A percentile compares a stretch with the other conserved stretches of the same genome.
Evolutionary conservation across 371 early-diverging fungal genomes (phyloP).

Genomic region (Capillidium heterosporum): DNA sequence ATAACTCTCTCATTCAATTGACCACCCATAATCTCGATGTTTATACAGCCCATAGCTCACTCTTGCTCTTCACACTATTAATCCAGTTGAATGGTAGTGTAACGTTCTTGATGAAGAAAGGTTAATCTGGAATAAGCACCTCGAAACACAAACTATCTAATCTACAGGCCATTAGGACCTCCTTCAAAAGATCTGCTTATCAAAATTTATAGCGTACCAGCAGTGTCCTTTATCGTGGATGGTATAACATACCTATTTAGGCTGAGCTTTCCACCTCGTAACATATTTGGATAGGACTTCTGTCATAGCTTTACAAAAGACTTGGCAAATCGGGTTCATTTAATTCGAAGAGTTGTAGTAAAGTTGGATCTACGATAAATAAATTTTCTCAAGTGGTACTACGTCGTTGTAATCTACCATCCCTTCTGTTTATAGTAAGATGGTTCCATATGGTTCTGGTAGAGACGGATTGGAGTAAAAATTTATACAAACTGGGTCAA

Average conservation of each 20-base stretch:
- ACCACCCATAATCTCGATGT: conserved; percentile 6
- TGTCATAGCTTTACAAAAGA: background rate
- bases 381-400: background rate
- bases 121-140: background rate
- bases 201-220: background rate
- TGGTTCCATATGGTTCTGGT: background rate
- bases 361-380: background rate
- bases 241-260: background rate
- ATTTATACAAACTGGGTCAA: too few species aligned
- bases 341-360: too few species aligned
- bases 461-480: too few species aligned
- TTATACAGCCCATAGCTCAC: conserved; percentile 7
- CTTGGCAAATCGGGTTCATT: background rate
- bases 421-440: background rate
- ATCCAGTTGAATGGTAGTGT: conserved; percentile 32
- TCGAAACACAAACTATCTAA: background rate
- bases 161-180: background rate
- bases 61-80: background rate
- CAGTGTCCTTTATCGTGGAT: conserved; percentile 4
- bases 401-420: background rate
- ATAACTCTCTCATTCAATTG: conserved; percentile 14
- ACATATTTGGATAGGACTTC: background rate
- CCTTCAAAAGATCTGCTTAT: background rate
- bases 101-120: background rate
- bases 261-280: background rate